Evolutionary conservation across 176 grass and related monocot genomes (phyloP), one percentile per base, ranked within the genome.

Genomic region (Thinopyrum elongatum): DNA sequence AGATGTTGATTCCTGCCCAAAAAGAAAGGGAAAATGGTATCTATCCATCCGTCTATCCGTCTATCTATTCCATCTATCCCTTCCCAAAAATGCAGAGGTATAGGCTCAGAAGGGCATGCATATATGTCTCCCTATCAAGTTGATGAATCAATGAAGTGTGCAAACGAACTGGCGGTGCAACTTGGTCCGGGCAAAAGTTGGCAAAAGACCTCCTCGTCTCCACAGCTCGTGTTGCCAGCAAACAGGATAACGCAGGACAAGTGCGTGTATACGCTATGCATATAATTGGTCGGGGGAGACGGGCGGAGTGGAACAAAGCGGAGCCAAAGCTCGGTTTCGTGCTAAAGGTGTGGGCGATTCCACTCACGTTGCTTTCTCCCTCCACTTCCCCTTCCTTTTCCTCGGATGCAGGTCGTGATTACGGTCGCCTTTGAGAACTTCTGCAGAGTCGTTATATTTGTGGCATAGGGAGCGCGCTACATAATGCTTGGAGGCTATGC

Each of bases 361-460:
- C 83, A 57, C 90, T 86, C 83, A 83, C 83, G 31, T 42, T 80
- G 5, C 85, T 84, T 87, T 83, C 84, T 76, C 59, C 58, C 82
- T 55, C 53, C 8, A 46, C 75, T 8, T 12, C 12, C 6, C 69
- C 1, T 72, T 9, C 69, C 36, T 72, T 14, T 31, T 74, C 41
- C 41, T 12, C 7, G 2, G 46, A 15, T 49, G 46, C 46, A 6
- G 17, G 16, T 21, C 51, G 51, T 6, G 16, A 55, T 7, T 19
- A 55, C 17, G 51, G 2, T 17, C 51, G 51, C 51, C 13, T 47
- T 47, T 1, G 44, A 5, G 13, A 15, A 47, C 44, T 47, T 14
- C 44, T 47, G 13, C 44, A 47, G 3, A 15, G 44, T 47, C 44
- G 13, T 47, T 47, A 47, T 47, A 47, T 15, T 3, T 47, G 44